Conservation (phyloP, 2,329 filamentous ascomycete genomes). For the Exophiala oligosperma region DNA sequence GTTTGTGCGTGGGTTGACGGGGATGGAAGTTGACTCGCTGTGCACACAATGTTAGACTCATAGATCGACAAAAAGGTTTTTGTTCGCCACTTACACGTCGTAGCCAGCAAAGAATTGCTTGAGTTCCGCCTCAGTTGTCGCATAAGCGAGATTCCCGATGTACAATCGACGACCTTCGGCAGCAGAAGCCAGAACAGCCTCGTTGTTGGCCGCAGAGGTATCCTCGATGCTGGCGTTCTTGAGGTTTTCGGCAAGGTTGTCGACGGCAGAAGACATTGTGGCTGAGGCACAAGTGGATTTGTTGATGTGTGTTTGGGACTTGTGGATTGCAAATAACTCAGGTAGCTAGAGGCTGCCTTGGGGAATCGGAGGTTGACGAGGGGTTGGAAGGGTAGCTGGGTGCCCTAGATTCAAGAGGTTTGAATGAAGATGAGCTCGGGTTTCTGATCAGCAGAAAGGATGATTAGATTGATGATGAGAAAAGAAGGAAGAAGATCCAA, state of each 20-base stretch:
- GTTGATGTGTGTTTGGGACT: slow-evolving; percentile 36
- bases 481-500: slow-evolving; percentile 14
- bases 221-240: slow-evolving; percentile 65
- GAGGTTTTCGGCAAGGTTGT: slow-evolving; percentile 68
- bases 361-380: slow-evolving; percentile 54
- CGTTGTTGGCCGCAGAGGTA: slow-evolving; percentile 68
- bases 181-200: slow-evolving; percentile 93
- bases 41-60: slow-evolving; percentile 6
- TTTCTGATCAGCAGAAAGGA: slow-evolving; percentile 30
- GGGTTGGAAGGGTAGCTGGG: slow-evolving; percentile 78
- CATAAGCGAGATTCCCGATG: slow-evolving; percentile 99
- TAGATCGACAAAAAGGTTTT: neutral
- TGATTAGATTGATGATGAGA: slow-evolving; percentile 27
- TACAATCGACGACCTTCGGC: slow-evolving; percentile 98
- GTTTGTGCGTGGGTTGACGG: slow-evolving; percentile 98
- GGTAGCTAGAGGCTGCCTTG: slow-evolving; percentile 54
- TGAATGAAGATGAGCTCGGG: slow-evolving; percentile 23
- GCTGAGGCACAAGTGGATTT: slow-evolving; percentile 45
- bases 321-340: slow-evolving; percentile 61
- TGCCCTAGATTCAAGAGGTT: slow-evolving; percentile 69
- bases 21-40: slow-evolving; percentile 98
- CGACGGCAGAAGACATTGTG: slow-evolving; percentile 79
- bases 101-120: slow-evolving; percentile 99
- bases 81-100: slow-evolving; percentile 79
- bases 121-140: slow-evolving; percentile 99